These are phyloP conservation scores for Jamesozyma rosinii DNA, from an alignment of 805 yeast species.

Conservation along the genomic window DNA sequence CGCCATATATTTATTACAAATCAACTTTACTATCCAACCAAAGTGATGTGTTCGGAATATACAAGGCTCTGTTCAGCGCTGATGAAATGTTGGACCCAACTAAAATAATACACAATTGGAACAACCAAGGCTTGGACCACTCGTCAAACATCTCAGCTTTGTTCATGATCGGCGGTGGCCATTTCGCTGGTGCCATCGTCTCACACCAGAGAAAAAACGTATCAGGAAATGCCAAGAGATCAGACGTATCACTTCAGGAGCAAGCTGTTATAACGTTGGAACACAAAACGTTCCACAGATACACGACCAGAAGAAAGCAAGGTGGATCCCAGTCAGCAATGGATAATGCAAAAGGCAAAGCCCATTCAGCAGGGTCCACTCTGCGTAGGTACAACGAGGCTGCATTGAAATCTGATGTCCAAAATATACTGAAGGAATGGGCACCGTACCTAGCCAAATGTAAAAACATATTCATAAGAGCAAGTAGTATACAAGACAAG, in stretches of 20 bases:
- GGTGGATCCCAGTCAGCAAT: conserved; percentile 94
- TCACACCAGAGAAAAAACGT: conserved; percentile 54
- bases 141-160: conserved; percentile 51
- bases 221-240: conserved; percentile 46
- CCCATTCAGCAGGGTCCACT: conserved; percentile 90
- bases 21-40: conserved; percentile 34
- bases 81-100: conserved; percentile 41
- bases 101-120: conserved; percentile 37
- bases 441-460: conserved; percentile 48
- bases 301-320: conserved; percentile 92
- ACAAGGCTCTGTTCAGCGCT: conserved; percentile 50
- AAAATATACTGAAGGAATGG: conserved; percentile 62
- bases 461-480: conserved; percentile 65
- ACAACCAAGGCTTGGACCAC: conserved; percentile 12
- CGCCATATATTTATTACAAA: conserved; percentile 57
- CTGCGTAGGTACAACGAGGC: conserved; percentile 85
- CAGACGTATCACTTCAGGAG: conserved; percentile 41
- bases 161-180: conserved; percentile 95
- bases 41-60: conserved; percentile 50
- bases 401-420: conserved; percentile 70
- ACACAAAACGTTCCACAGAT: conserved; percentile 85
- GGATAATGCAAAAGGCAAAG: conserved; percentile 89
- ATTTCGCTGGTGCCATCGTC: conserved; percentile 90
- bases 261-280: conserved; percentile 58
- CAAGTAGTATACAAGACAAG: conserved; percentile 63